Evolutionary conservation across 129 eudicot genomes (phyloP), one percentile per base, ranked within the genome.

Genomic region (Flaveria robusta): DNA sequence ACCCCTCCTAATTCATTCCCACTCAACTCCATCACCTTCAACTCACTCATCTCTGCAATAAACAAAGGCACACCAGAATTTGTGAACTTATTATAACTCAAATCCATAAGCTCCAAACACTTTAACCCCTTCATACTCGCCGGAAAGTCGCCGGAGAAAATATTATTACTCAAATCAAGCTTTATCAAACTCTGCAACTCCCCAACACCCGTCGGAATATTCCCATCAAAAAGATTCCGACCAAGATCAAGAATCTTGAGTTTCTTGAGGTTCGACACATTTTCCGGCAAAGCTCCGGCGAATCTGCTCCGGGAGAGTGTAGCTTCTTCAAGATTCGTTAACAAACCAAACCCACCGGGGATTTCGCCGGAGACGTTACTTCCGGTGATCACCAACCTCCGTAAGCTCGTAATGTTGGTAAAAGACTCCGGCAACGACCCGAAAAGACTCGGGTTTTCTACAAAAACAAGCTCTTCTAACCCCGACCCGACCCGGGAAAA

Each of bases 1-100:
- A 67, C 56, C 88, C 97, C 97, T 85, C 97, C 93, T 8, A 92
- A 85, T 9, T 34, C 47, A 68, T 92, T 92, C 69, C 97, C 97
- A 67, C 89, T 89, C 84, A 92, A 52, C 68, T 87, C 74, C 67
- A 92, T 69, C 80, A 86, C 92, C 77, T 70, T 89, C 71, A 91
- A 68, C 22, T 78, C 72, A 3, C 76, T 23, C 96, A 92, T 84
- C 22, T 87, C 85, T 2, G 72, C 70, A 34, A 92, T 74, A 56
- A 87, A 76, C 79, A 83, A 49, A 1, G 97, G 97, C 18, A 92
- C 77, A 31, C 97, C 97, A 16, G 22, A 34, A 11, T 79, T 83
- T 9, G 68, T 77, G 45, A 92, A 87, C 0, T 20, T 34, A 59
- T 92, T 92, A 68, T 77, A 78, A 39, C 97, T 83, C 71, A 92